Conservation (phyloP, 2,329 filamentous ascomycete genomes). For the Aspergillus fischeri region DNA sequence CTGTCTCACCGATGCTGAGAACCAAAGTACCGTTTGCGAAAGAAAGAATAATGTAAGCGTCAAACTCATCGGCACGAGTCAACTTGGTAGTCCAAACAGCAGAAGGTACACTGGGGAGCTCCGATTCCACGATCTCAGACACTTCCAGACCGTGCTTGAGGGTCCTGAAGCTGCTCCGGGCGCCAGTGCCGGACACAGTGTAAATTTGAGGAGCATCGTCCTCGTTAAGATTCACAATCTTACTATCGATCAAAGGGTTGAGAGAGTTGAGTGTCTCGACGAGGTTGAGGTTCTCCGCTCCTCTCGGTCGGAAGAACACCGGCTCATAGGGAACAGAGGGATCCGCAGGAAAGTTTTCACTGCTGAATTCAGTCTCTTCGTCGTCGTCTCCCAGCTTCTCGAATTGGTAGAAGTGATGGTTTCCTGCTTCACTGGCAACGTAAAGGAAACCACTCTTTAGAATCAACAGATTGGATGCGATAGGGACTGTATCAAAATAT, state of each 20-base stretch:
- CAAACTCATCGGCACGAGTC: conserved; percentile 73
- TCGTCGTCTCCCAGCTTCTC: conserved; percentile 96
- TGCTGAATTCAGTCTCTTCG: conserved; percentile 79
- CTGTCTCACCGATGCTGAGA: conserved; percentile 91
- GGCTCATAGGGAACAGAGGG: conserved; percentile 67
- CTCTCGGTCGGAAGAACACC: conserved; percentile 78
- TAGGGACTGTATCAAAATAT: conserved; percentile 94
- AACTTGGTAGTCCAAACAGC: conserved; percentile 96
- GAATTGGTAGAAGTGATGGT: conserved; percentile 94
- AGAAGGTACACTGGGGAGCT: conserved; percentile 80
- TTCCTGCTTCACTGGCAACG: conserved; percentile 85
- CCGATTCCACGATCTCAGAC: conserved; percentile 91
- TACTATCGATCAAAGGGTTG: conserved; percentile 87
- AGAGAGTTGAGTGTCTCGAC: conserved; percentile 83
- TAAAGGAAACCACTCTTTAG: conserved; percentile 95
- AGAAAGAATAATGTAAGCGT: conserved; percentile 93
- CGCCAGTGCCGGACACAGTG: conserved; percentile 81
- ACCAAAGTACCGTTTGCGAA: conserved; percentile 88
- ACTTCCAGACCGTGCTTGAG: conserved; percentile 91
- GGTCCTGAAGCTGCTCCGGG: conserved; percentile 83
- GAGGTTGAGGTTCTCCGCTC: conserved; percentile 74
- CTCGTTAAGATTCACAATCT: conserved; percentile 82
- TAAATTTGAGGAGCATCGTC: conserved; percentile 98
- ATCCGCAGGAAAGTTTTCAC: conserved; percentile 76
- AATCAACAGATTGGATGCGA: conserved; percentile 83